These are phyloP conservation scores for Lactarius trivialis DNA, from an alignment of 768 basidiomycete genomes.

Conservation along the genomic window DNA sequence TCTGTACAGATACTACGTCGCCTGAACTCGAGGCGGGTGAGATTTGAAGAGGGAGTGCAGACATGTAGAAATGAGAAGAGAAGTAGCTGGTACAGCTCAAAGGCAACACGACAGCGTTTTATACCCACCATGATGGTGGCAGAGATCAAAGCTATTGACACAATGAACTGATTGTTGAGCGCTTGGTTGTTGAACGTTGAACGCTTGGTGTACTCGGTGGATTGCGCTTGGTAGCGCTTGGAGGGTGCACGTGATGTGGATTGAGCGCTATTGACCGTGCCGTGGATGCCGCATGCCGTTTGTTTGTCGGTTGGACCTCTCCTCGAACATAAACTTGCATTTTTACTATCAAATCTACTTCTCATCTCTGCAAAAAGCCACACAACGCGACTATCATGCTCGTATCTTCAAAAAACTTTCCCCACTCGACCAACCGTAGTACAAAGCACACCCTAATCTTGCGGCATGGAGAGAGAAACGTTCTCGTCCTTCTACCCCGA, in stretches of 20 bases:
- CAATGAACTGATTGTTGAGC: neutral
- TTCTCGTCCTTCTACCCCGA: conserved; percentile 13
- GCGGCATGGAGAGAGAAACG: neutral
- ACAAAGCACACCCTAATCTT: conserved; percentile 2
- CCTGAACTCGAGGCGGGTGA: too few species aligned
- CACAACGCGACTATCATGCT: conserved; percentile 1
- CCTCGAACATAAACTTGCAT: neutral
- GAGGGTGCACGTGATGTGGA: too few species aligned
- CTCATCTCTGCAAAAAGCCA: neutral
- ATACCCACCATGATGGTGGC: neutral
- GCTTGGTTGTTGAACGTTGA: too few species aligned
- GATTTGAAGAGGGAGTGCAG: neutral
- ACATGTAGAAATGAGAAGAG: too few species aligned
- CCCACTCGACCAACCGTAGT: neutral
- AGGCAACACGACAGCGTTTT: neutral
- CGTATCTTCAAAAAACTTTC: conserved; percentile 11
- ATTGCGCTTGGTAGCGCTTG: too few species aligned
- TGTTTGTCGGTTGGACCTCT: neutral
- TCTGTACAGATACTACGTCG: neutral
- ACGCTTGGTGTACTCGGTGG: too few species aligned
- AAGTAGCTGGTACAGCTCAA: neutral
- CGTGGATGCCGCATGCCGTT: neutral
- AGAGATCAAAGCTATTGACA: neutral
- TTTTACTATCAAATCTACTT: neutral
- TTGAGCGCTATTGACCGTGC: too few species aligned